phyloP scores from a whole-genome alignment of 2,329 filamentous ascomycete genomes.

The Aulographum hederae region DNA sequence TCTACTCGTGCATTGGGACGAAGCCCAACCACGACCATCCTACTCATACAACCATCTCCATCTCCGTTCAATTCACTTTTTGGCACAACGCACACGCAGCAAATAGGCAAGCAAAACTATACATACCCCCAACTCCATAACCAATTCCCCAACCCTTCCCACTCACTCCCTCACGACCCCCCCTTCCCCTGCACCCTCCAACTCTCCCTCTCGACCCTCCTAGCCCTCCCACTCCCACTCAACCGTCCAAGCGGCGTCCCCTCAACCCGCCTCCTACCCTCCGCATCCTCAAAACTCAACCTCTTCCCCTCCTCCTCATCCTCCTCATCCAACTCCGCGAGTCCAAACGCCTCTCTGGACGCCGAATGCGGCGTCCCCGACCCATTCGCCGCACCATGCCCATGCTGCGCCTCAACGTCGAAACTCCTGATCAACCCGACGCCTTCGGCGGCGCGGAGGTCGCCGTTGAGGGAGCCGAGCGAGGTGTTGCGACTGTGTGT shows the following conservation, averaged over 20 bases:
- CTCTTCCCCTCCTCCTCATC: background rate
- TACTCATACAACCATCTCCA: too few species aligned
- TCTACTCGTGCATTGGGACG: too few species aligned
- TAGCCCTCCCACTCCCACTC: background rate
- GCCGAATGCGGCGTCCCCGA: background rate
- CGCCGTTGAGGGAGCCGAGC: background rate
- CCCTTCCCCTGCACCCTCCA: background rate
- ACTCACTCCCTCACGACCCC: too few species aligned
- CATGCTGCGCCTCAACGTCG: background rate
- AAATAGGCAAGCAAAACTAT: too few species aligned
- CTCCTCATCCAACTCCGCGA: background rate
- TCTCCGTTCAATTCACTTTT: too few species aligned
- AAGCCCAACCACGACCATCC: too few species aligned
- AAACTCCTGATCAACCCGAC: background rate
- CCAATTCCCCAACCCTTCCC: too few species aligned
- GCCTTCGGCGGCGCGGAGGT: too few species aligned
- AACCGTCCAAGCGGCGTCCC: background rate
- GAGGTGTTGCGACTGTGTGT: background rate
- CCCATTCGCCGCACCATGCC: background rate
- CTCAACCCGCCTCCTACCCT: background rate
- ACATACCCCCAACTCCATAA: too few species aligned
- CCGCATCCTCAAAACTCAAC: background rate
- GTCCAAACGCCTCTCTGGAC: background rate
- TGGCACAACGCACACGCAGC: too few species aligned
- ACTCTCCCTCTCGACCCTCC: background rate